Conservation (phyloP, 2,329 filamentous ascomycete species). For the Pyrenophora seminiperda region DNA sequence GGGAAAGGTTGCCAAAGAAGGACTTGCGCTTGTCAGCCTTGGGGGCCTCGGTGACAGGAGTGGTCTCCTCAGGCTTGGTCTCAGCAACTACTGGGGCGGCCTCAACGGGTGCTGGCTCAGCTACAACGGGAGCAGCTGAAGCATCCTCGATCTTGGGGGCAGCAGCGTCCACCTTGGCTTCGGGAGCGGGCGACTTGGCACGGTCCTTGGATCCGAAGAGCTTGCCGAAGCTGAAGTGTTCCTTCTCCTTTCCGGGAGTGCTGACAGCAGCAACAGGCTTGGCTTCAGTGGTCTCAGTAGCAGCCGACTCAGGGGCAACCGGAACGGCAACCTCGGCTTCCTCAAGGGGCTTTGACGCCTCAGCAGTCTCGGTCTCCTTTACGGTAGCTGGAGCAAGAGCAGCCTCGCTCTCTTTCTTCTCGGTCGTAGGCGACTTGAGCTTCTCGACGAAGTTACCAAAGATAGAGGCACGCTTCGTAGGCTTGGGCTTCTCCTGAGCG, state of each 20-base stretch:
- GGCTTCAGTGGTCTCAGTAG: slow-evolving; percentile 30
- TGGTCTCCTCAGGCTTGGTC: slow-evolving; percentile 49
- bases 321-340: slow-evolving; percentile 50
- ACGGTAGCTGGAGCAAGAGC: slow-evolving; percentile 53
- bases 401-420: slow-evolving; percentile 75
- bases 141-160: slow-evolving; percentile 31
- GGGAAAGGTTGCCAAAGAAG: slow-evolving; percentile 73
- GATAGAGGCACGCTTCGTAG: slow-evolving; percentile 81
- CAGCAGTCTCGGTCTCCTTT: slow-evolving; percentile 54
- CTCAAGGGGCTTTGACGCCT: slow-evolving; percentile 42
- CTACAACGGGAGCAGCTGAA: neutral
- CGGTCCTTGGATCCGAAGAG: slow-evolving; percentile 59
- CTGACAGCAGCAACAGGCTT: slow-evolving; percentile 36
- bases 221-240: slow-evolving; percentile 60
- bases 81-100: slow-evolving; percentile 47
- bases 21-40: slow-evolving; percentile 83
- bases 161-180: slow-evolving; percentile 52
- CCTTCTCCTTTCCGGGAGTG: slow-evolving; percentile 53
- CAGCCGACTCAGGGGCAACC: slow-evolving; percentile 31
- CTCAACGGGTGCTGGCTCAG: slow-evolving; percentile 26
- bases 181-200: slow-evolving; percentile 50
- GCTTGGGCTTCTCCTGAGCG: slow-evolving; percentile 60
- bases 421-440: slow-evolving; percentile 55
- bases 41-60: slow-evolving; percentile 44
- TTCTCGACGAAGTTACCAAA: slow-evolving; percentile 75